Conservation (phyloP, 208 protist species). For the Leishmania tropica region DNA sequence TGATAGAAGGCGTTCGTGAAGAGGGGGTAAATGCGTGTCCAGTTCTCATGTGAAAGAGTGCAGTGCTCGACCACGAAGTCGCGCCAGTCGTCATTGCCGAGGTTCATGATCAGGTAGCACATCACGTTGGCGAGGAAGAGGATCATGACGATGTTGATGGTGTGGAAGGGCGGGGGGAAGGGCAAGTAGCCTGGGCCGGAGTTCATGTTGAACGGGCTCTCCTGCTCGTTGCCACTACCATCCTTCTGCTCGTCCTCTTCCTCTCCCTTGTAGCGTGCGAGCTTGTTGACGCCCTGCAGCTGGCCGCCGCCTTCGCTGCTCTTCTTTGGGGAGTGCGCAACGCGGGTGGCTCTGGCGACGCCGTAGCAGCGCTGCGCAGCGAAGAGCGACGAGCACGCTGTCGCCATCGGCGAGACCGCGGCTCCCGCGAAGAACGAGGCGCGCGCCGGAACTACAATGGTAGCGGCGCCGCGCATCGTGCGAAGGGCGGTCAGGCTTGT, state of each 20-base stretch:
- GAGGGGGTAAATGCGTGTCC: constrained; percentile 75
- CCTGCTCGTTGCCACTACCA: constrained; percentile 41
- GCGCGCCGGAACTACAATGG: background rate
- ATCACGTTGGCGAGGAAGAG: constrained; percentile 79
- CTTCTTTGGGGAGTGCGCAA: constrained; percentile 11
- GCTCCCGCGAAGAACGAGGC: constrained; percentile 17
- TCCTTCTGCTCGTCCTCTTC: constrained; percentile 59
- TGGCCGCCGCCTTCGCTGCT: constrained; percentile 25
- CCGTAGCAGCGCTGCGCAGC: constrained; percentile 20
- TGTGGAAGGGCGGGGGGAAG: constrained; percentile 87
- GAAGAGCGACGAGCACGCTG: background rate
- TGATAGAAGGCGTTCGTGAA: constrained; percentile 90
- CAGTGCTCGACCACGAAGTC: constrained; percentile 90
- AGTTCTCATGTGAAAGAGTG: constrained; percentile 88
- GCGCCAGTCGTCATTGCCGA: constrained; percentile 73
- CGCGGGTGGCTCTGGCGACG: background rate
- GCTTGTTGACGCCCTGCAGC: constrained; percentile 53
- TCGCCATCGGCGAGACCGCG: background rate
- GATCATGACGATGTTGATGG: constrained; percentile 88
- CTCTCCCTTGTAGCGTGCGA: constrained; percentile 55
- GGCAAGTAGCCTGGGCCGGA: constrained; percentile 77
- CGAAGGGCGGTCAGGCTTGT: background rate
- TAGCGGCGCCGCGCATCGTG: background rate
- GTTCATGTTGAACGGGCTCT: constrained; percentile 61
- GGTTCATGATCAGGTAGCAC: constrained; percentile 83